These are phyloP conservation scores for Cladochytrium replicatum DNA, from an alignment of 192 early-diverging fungal species.

Conservation along the genomic window DNA sequence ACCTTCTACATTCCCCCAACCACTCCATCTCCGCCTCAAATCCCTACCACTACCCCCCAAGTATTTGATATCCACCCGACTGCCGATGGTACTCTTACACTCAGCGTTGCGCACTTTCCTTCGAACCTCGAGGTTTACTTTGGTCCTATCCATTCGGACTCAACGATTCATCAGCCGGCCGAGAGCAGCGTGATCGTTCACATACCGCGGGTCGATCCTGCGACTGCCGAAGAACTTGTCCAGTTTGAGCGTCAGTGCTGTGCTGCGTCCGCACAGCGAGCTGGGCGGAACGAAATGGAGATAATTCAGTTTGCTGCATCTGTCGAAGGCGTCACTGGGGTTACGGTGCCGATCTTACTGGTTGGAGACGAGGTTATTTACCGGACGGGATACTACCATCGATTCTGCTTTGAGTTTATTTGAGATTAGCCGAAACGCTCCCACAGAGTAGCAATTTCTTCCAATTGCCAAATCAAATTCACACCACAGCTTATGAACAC, in stretches of 20 bases:
- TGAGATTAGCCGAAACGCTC: too few relatives aligned
- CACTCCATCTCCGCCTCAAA: background rate
- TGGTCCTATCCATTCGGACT: constrained; percentile 10
- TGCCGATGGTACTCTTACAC: too few relatives aligned
- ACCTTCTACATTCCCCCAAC: constrained; percentile 1
- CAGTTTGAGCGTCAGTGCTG: background rate
- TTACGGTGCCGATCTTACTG: constrained; percentile 10
- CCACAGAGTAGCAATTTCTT: too few relatives aligned
- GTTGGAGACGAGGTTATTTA: constrained; percentile 12
- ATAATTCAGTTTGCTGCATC: background rate
- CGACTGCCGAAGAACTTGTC: background rate
- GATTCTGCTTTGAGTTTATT: too few relatives aligned
- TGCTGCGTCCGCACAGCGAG: constrained; percentile 11
- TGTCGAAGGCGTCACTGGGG: background rate
- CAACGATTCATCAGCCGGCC: constrained; percentile 3
- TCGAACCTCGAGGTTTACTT: constrained; percentile 1
- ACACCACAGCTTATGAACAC: too few relatives aligned
- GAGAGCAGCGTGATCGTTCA: background rate
- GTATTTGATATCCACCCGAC: constrained; percentile 2
- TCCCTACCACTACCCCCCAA: background rate
- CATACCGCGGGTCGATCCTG: background rate
- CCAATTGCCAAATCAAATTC: too few relatives aligned
- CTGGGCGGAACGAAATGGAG: constrained; percentile 1
- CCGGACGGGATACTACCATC: constrained; percentile 7
- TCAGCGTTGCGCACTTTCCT: too few relatives aligned